Evolutionary conservation across 768 basidiomycete genomes (phyloP), one percentile per base, ranked within the genome.

Genomic region (Collybia sordida): DNA sequence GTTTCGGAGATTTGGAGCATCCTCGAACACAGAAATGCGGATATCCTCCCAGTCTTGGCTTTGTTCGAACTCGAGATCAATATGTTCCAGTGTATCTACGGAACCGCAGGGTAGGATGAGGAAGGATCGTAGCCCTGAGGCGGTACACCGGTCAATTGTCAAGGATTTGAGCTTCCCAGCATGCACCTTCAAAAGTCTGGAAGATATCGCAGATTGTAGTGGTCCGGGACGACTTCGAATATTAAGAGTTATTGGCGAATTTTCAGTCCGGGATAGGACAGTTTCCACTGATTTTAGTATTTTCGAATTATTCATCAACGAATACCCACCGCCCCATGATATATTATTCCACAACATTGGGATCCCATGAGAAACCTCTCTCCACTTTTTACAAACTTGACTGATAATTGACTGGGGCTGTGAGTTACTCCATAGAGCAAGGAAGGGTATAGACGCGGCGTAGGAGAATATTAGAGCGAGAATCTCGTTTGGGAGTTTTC

Each of bases 401-500:
- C 19, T 45, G 34, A 45, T 31, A 11, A 27, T 27, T 27, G 27
- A 27, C 27, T 27, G 27, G 6, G 27, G 5, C 11, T 27, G 27
- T 5, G 27, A 5, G 27, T 27, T 27, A 14, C 35, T 45, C 44
- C 44, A 45, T 7, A 35, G 44, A 3, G 31, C 28, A 15, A 45
- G 25, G 19, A 22, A 21, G 11, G 35, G 11, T 6, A 34, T 14
- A 6, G 28, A 19, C 12, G 44, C 36, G 14, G 31, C 44, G 5
- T n/a, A 21, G 8, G 7, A 19, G n/a, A 39, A 47, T 7, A 47
- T 47, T 11, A 21, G 25, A 15, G 21, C 22, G 17, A 47, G 23
- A 14, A 47, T 11, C 37, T 47, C 46, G 28, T 39, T 27, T 15
- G 37, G 37, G 15, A 47, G 24, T 17, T 47, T 47, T n/a, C 46